Evolutionary conservation across 139 green algal species (phyloP).

Genomic region (Closterium sp.): DNA sequence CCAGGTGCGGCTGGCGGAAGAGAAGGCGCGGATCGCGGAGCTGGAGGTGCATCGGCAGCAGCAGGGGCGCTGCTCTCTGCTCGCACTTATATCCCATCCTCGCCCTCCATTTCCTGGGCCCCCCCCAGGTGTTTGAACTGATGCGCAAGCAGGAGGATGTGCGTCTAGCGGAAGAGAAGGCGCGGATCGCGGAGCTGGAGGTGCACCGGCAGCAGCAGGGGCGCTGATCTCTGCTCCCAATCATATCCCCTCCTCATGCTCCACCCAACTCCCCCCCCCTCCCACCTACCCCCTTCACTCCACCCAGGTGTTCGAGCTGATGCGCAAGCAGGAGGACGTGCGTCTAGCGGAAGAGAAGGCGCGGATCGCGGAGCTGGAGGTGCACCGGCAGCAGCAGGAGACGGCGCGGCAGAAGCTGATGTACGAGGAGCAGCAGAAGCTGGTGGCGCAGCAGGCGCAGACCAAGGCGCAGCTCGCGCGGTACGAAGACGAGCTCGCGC

Average conservation of each 20-base stretch:
- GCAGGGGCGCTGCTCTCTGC: no score
- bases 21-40: no score
- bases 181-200: slow-evolving; percentile 51
- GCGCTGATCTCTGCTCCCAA: neutral
- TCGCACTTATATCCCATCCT: no score
- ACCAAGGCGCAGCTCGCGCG: slow-evolving; percentile 78
- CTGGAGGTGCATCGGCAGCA: neutral
- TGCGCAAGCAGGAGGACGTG: slow-evolving; percentile 86
- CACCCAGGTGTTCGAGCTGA: slow-evolving; percentile 85
- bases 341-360: slow-evolving; percentile 78
- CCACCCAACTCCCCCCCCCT: no score
- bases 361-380: slow-evolving; percentile 51
- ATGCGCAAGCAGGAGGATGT: slow-evolving; percentile 87
- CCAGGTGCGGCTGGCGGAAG: neutral
- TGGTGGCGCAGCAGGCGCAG: slow-evolving; percentile 80
- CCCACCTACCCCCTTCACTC: no score
- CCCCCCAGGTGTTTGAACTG: slow-evolving; percentile 84
- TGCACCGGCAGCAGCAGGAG: slow-evolving; percentile 44
- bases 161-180: slow-evolving; percentile 77
- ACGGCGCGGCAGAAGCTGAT: slow-evolving; percentile 76
- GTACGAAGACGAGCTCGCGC: slow-evolving; percentile 67
- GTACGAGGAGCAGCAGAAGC: slow-evolving; percentile 74
- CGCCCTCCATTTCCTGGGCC: no score
- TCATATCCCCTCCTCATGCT: no score
- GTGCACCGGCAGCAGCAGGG: slow-evolving; percentile 46